Evolutionary conservation across 805 yeast genomes (phyloP).

Genomic region (Wickerhamomyces pijperi): DNA sequence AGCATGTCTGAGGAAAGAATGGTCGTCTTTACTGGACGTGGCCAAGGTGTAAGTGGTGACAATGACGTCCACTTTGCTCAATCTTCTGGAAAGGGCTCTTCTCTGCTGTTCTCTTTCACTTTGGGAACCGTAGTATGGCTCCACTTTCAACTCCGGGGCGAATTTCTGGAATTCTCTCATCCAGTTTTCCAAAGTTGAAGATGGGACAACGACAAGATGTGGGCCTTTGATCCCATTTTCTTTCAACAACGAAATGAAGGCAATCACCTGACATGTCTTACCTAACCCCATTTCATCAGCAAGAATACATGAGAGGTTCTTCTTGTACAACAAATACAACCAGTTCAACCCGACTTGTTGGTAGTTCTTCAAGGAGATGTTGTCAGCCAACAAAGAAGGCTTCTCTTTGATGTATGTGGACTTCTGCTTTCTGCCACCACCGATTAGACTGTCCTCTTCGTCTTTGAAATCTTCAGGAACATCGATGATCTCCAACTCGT

Average conservation of each 20-base stretch:
- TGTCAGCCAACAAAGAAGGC: conserved; percentile 56
- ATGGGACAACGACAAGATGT: conserved; percentile 89
- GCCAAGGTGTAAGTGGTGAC: conserved; percentile 93
- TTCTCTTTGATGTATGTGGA: conserved; percentile 49
- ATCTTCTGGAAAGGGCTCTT: conserved; percentile 43
- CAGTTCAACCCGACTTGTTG: conserved; percentile 98
- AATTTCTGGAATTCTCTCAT: conserved; percentile 85
- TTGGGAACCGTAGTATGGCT: conserved; percentile 89
- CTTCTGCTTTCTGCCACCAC: conserved; percentile 11
- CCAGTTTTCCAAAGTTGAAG: conserved; percentile 97
- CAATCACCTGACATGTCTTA: conserved; percentile 91
- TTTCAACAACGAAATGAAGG: conserved; percentile 80
- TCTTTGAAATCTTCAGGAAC: conserved; percentile 21
- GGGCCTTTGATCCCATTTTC: conserved; percentile 58
- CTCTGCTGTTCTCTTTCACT: conserved; percentile 79
- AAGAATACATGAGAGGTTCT: conserved; percentile 77
- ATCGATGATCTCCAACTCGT: conserved; percentile 59
- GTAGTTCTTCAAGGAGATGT: conserved; percentile 66
- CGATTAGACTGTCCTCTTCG: conserved; percentile 23
- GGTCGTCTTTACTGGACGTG: conserved; percentile 75
- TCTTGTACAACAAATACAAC: conserved; percentile 70
- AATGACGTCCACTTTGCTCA: conserved; percentile 65
- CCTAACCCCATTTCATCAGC: conserved; percentile 99
- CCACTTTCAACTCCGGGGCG: conserved; percentile 70
- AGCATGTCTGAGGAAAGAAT: conserved; percentile 61